phyloP scores from a whole-genome alignment of 176 grass and related monocot genomes.

The Thalia dealbata region DNA sequence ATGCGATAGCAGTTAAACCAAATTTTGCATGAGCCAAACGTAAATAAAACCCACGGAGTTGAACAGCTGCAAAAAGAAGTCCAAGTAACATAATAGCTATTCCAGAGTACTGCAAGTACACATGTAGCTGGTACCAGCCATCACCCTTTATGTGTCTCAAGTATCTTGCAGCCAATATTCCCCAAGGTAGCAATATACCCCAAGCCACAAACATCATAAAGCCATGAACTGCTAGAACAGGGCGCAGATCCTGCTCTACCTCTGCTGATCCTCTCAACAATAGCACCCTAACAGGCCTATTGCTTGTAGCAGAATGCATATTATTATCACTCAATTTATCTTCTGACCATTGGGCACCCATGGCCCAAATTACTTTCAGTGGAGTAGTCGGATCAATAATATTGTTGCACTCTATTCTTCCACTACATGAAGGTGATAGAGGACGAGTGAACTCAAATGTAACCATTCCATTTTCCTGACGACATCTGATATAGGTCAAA shows the following conservation, averaged over 20 bases:
- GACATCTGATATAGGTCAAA: conserved; percentile 11
- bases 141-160: conserved; percentile 76
- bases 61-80: conserved; percentile 57
- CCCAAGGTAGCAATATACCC: conserved; percentile 80
- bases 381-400: conserved; percentile 19
- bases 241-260: conserved; percentile 70
- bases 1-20: conserved; percentile 46
- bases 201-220: conserved; percentile 97
- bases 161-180: conserved; percentile 79
- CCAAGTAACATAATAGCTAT: conserved; percentile 69
- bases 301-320: conserved; percentile 24
- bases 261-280: conserved; percentile 39
- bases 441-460: conserved; percentile 16
- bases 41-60: conserved; percentile 56
- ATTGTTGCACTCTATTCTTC: conserved; percentile 14
- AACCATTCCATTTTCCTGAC: conserved; percentile 14
- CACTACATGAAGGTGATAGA: conserved; percentile 10
- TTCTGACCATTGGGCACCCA: conserved; percentile 4
- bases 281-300: conserved; percentile 12
- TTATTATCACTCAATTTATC: conserved; percentile 9
- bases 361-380: conserved; percentile 14
- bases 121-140: conserved; percentile 77
- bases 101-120: conserved; percentile 75
- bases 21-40: conserved; percentile 80
- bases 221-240: conserved; percentile 69